A percentile compares a stretch with the other conserved stretches of the same genome.
Evolutionary conservation across 148 eudicot genomes (phyloP).

Genomic region (Chenopodium suecicum): DNA sequence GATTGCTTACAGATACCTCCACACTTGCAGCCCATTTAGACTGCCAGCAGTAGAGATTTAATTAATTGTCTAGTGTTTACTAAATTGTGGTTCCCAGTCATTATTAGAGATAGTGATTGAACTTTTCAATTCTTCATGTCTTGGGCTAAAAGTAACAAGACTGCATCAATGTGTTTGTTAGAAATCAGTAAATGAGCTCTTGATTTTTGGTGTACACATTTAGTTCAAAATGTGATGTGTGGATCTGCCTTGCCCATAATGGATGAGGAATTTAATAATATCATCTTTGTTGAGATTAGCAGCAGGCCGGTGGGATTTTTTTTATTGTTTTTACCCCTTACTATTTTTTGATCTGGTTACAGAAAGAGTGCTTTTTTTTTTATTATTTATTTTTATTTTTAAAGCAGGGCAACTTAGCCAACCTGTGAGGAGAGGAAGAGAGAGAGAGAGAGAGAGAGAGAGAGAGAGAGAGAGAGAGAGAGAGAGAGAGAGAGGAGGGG

Average conservation of each 20-base stretch:
- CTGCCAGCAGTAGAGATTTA: background rate
- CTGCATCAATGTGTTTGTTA: background rate
- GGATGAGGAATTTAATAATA: background rate
- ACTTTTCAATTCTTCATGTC: background rate
- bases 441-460: background rate
- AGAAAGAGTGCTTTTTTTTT: too few species aligned
- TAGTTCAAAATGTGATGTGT: background rate
- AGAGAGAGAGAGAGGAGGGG: background rate
- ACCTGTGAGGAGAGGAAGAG: background rate
- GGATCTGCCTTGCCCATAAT: background rate
- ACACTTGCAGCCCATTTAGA: background rate
- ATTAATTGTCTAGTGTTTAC: background rate
- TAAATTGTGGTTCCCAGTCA: background rate
- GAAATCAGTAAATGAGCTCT: background rate
- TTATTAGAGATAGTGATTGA: background rate
- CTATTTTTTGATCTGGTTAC: too few species aligned
- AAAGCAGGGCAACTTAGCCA: background rate
- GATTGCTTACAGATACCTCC: background rate
- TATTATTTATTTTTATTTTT: too few species aligned
- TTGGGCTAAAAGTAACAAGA: background rate
- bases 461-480: background rate
- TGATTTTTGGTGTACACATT: background rate
- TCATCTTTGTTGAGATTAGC: background rate
- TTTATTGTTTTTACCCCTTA: too few species aligned
- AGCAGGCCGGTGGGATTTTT: background rate